Evolutionary conservation across 768 basidiomycete genomes (phyloP).

Genomic region (Fomitopsis serialis): DNA sequence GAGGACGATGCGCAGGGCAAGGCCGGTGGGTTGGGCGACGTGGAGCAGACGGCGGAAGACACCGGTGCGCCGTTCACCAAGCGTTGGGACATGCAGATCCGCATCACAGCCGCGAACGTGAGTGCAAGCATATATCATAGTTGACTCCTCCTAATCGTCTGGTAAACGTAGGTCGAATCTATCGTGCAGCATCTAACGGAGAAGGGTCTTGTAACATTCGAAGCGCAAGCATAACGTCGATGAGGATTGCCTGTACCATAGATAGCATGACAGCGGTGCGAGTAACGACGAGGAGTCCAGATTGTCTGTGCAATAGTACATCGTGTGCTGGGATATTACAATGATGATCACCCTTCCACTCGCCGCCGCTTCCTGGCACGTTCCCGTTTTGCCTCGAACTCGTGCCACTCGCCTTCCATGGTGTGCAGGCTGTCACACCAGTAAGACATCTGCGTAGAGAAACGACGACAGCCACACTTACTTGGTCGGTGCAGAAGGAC

Average conservation of each 20-base stretch:
- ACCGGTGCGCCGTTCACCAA: constrained; percentile 89
- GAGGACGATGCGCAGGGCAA: constrained; percentile 93
- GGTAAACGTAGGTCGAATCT: constrained; percentile 60
- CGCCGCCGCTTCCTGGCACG: constrained; percentile 75
- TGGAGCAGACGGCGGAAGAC: constrained; percentile 80
- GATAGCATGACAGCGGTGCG: constrained; percentile 28
- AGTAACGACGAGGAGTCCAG: constrained; percentile 21
- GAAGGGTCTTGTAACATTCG: constrained; percentile 50
- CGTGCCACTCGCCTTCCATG: constrained; percentile 96
- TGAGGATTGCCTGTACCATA: constrained; percentile 15
- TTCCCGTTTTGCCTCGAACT: constrained; percentile 92
- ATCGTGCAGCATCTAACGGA: constrained; percentile 80
- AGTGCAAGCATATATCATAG: constrained; percentile 16
- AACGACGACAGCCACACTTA: constrained; percentile 34
- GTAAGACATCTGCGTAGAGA: no score
- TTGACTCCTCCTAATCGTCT: constrained; percentile 8
- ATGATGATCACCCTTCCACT: constrained; percentile 33
- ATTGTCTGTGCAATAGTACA: constrained; percentile 17
- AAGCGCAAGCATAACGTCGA: constrained; percentile 16
- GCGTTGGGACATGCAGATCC: constrained; percentile 93
- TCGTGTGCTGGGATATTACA: constrained; percentile 17
- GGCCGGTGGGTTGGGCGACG: constrained; percentile 87
- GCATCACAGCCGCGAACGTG: constrained; percentile 83
- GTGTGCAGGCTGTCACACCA: constrained; percentile 52
- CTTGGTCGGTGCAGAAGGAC: constrained; percentile 71